Conservation (phyloP, 768 basidiomycete species). For the Suillus discolor region DNA sequence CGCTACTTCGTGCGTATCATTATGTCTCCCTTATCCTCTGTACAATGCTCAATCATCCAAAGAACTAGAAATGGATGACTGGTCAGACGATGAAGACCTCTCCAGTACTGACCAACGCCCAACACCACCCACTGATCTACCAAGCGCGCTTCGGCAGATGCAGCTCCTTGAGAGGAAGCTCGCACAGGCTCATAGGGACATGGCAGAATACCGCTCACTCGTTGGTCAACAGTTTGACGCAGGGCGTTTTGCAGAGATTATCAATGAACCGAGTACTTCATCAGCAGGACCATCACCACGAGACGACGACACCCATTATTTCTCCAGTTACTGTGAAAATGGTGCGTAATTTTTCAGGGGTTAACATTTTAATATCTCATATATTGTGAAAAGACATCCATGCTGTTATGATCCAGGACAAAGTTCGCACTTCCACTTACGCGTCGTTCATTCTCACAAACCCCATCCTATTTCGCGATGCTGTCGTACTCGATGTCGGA, state of each 20-base stretch:
- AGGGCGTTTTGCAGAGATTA: slow-evolving; percentile 43
- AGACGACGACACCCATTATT: slow-evolving; percentile 95
- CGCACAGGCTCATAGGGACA: slow-evolving; percentile 55
- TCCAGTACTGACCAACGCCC: slow-evolving; percentile 12
- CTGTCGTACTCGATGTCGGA: slow-evolving; percentile 91
- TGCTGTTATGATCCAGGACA: slow-evolving; percentile 95
- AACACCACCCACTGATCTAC: slow-evolving; percentile 31
- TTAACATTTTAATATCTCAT: not conserved
- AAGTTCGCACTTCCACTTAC: slow-evolving; percentile 91
- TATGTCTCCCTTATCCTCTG: not conserved
- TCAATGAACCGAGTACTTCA: slow-evolving; percentile 36
- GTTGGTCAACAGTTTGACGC: slow-evolving; percentile 57
- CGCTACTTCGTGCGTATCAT: slow-evolving; percentile 74
- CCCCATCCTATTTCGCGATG: slow-evolving; percentile 78
- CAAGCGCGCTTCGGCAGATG: slow-evolving; percentile 47
- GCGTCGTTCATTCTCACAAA: slow-evolving; percentile 88
- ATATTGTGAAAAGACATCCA: slow-evolving; percentile 73
- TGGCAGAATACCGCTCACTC: slow-evolving; percentile 62
- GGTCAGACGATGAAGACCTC: slow-evolving; percentile 68
- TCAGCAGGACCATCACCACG: slow-evolving; percentile 37
- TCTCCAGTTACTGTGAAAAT: slow-evolving; percentile 86
- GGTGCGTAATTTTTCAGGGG: slow-evolving; percentile 45
- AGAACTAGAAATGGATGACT: slow-evolving; percentile 72
- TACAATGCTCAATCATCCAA: not conserved
- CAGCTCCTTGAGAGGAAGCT: slow-evolving; percentile 64